phyloP scores from a whole-genome alignment of 257 asterid genomes.

The Solanum chiquidenum region DNA sequence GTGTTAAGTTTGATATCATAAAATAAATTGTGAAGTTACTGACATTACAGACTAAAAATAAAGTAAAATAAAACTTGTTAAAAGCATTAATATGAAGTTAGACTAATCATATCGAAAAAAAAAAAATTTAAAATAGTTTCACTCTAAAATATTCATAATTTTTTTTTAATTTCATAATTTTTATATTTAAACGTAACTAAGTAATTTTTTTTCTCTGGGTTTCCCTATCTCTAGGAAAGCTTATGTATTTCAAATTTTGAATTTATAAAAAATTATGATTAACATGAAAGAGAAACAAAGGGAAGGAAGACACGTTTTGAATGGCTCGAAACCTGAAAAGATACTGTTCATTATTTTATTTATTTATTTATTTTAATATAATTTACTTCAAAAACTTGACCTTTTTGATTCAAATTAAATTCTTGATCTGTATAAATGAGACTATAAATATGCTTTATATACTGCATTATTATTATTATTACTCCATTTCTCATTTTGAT shows the following conservation, averaged over 20 bases:
- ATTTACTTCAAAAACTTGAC: neutral
- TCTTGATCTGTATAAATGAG: neutral
- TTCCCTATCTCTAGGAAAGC: neutral
- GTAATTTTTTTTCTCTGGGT: neutral
- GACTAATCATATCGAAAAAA: neutral
- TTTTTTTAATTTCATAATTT: too few species aligned
- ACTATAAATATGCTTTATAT: neutral
- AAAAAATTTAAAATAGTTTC: neutral
- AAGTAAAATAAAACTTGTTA: neutral
- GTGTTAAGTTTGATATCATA: neutral
- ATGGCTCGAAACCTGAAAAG: neutral
- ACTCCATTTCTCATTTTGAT: neutral
- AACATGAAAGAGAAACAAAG: neutral
- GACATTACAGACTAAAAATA: neutral
- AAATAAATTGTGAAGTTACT: neutral
- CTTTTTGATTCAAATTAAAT: neutral
- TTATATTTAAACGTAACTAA: too few species aligned
- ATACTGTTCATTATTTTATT: neutral
- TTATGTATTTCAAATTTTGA: neutral
- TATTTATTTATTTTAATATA: too few species aligned
- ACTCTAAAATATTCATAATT: neutral
- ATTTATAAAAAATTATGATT: neutral
- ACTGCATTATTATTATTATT: neutral
- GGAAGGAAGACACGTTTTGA: neutral
- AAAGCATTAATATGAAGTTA: neutral